Evolutionary conservation across 1,284 basidiomycete genomes (phyloP).

Genomic region (Porodaedalea pini): DNA sequence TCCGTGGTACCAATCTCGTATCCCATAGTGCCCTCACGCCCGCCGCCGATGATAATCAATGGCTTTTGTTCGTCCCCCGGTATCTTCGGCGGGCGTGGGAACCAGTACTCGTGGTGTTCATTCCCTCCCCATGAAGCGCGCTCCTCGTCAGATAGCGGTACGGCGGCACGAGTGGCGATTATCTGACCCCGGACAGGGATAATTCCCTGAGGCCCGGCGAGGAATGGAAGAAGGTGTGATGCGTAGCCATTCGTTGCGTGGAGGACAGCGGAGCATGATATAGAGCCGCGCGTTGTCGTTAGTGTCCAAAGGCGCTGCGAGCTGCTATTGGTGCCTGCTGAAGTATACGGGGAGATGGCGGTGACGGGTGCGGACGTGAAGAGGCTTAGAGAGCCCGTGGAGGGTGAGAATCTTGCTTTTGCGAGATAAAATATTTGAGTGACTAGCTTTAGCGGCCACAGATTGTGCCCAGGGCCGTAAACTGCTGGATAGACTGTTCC

Average conservation of each 20-base stretch:
- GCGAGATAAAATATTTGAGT: slow-evolving; percentile 56
- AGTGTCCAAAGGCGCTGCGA: slow-evolving; percentile 44
- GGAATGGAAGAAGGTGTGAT: slow-evolving; percentile 58
- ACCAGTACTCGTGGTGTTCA: slow-evolving; percentile 72
- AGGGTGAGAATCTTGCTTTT: slow-evolving; percentile 23
- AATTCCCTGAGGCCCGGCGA: slow-evolving; percentile 52
- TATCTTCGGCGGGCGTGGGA: slow-evolving; percentile 55
- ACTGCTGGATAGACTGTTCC: slow-evolving; percentile 53
- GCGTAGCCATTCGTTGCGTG: slow-evolving; percentile 83
- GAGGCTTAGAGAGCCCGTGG: slow-evolving; percentile 43
- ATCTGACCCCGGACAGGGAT: slow-evolving; percentile 75
- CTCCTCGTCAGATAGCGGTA: slow-evolving; percentile 34
- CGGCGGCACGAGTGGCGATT: slow-evolving; percentile 55
- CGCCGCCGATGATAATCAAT: slow-evolving; percentile 73
- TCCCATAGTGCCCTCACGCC: slow-evolving; percentile 41
- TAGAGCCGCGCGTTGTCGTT: slow-evolving; percentile 54
- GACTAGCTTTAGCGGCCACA: slow-evolving; percentile 78
- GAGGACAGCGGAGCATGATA: slow-evolving; percentile 58
- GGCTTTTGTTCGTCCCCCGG: slow-evolving; percentile 33
- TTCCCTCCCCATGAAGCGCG: slow-evolving; percentile 42
- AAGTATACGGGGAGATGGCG: slow-evolving; percentile 31
- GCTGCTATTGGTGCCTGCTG: not conserved
- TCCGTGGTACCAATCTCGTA: slow-evolving; percentile 58
- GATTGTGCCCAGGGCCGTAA: slow-evolving; percentile 51
- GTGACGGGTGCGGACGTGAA: slow-evolving; percentile 72